Evolutionary conservation across 192 early-diverging fungal species (phyloP).

Genomic region (Allomyces macrogynus): DNA sequence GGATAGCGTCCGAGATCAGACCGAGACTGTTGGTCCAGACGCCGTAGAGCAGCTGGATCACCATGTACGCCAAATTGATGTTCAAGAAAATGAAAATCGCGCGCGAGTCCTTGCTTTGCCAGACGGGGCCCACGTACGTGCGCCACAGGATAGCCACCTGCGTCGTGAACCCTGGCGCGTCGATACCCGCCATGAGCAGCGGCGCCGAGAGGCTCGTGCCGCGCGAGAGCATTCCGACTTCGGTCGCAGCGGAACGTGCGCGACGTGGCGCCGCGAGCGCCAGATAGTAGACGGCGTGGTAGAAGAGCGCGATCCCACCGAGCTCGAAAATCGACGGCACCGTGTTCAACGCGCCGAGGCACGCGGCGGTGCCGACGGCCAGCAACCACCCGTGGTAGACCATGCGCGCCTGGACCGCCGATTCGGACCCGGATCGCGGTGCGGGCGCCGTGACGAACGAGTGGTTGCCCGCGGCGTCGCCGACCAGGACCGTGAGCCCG

Average conservation of each 20-base stretch:
- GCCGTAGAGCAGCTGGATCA: constrained; percentile 66
- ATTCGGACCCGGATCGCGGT: too few species aligned
- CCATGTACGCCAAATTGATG: constrained; percentile 81
- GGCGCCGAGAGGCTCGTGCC: too few species aligned
- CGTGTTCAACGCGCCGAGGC: not conserved
- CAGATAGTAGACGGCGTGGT: not conserved
- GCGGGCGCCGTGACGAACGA: not conserved
- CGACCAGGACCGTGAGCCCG: not conserved
- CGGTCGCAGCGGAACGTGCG: too few species aligned
- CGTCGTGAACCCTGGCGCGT: not conserved
- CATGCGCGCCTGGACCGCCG: not conserved
- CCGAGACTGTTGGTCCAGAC: constrained; percentile 68
- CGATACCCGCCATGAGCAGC: not conserved
- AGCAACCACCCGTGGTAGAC: not conserved
- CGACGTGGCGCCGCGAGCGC: not conserved
- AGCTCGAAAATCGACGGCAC: not conserved
- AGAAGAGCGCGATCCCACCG: not conserved
- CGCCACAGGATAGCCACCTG: not conserved
- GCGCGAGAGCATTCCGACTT: too few species aligned
- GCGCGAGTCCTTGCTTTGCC: constrained; percentile 53
- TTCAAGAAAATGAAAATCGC: constrained; percentile 86
- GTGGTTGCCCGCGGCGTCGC: not conserved
- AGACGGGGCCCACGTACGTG: constrained; percentile 12
- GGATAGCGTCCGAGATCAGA: constrained; percentile 85
- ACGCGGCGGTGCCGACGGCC: not conserved